phyloP scores from a whole-genome alignment of 2,329 filamentous ascomycete genomes.

The Pyrenochaeta sp. region DNA sequence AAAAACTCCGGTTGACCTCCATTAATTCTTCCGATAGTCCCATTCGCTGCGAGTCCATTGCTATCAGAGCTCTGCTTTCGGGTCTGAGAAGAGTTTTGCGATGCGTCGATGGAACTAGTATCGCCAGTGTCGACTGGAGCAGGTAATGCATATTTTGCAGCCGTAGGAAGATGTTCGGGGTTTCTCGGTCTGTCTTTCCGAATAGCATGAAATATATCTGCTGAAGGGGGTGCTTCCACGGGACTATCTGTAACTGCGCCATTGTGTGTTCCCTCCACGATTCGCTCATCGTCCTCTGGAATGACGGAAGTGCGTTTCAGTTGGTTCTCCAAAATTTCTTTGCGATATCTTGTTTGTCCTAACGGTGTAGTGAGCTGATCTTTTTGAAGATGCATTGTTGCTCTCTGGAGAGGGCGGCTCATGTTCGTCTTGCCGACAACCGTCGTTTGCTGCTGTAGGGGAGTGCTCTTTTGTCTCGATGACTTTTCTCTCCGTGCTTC shows the following conservation, averaged over 20 bases:
- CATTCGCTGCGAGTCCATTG: too few species aligned
- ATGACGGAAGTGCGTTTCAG: not conserved
- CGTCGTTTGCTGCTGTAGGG: conserved; percentile 1
- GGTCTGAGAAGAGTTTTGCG: too few species aligned
- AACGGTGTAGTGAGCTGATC: conserved; percentile 4
- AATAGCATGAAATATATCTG: not conserved
- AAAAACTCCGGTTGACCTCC: too few species aligned
- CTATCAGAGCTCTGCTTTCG: too few species aligned
- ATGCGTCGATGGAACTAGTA: not conserved
- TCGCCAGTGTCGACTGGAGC: not conserved
- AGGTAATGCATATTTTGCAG: not conserved
- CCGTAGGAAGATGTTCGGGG: not conserved
- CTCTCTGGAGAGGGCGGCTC: not conserved
- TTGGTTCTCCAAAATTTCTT: conserved; percentile 1
- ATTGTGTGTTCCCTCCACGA: not conserved
- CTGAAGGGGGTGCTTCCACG: not conserved
- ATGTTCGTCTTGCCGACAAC: not conserved
- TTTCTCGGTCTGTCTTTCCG: not conserved
- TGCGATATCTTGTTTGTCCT: not conserved
- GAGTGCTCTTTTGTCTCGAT: not conserved
- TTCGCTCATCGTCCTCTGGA: not conserved
- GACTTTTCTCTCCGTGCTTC: conserved; percentile 3
- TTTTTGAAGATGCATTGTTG: conserved; percentile 6
- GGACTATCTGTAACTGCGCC: not conserved
- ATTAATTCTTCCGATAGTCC: too few species aligned